A percentile compares a stretch with the other conserved stretches of the same genome.
These are phyloP conservation scores for Bolboschoenoplectus hybrid DNA, from an alignment of 202 grass and related monocot genomes.

Conservation along the genomic window DNA sequence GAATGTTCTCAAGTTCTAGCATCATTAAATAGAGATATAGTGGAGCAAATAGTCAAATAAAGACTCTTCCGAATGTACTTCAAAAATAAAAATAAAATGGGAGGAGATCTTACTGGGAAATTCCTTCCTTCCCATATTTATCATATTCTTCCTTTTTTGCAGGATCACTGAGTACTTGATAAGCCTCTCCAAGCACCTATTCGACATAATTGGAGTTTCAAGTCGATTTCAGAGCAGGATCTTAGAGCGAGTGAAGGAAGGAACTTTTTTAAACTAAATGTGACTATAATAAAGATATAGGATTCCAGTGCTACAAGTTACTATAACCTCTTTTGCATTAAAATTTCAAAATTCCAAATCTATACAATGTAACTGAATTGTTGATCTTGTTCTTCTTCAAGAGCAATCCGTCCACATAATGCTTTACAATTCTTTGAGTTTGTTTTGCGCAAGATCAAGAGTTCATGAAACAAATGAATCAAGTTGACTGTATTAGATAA, in stretches of 20 bases:
- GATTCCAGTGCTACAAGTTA: not conserved
- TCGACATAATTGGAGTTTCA: not conserved
- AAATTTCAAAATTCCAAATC: not conserved
- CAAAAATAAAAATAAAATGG: not conserved
- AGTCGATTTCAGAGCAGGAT: not conserved
- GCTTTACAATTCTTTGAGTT: not conserved
- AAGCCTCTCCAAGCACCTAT: conserved; percentile 90
- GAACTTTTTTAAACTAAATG: not conserved
- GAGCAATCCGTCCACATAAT: not conserved
- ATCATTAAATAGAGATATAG: not conserved
- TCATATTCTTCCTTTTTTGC: conserved; percentile 78
- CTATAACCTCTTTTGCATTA: not conserved
- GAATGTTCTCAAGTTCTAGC: not conserved
- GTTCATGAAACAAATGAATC: not conserved
- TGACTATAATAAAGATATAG: not conserved
- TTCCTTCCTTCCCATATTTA: conserved; percentile 81
- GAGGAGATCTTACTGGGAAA: conserved; percentile 61
- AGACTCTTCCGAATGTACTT: not conserved
- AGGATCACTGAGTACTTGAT: conserved; percentile 90
- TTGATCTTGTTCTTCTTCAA: not conserved
- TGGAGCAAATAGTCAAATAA: not conserved
- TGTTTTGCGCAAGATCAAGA: not conserved
- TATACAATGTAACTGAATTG: not conserved
- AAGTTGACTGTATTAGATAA: not conserved
- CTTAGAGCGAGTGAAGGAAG: not conserved